phyloP scores from a whole-genome alignment of 768 basidiomycete genomes.

The Mycena latifolia region DNA sequence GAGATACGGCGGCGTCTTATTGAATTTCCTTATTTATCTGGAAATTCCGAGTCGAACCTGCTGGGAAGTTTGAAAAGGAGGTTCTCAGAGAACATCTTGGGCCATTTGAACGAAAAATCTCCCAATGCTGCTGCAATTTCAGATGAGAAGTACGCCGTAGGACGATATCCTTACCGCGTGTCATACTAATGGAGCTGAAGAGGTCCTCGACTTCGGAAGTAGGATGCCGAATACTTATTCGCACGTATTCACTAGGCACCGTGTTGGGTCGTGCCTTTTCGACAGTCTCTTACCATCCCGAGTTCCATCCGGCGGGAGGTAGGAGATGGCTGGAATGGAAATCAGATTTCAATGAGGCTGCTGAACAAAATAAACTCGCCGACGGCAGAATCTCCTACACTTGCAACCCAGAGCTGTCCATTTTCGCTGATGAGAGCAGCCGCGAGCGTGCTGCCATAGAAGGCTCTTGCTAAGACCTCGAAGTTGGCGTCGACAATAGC shows the following conservation, averaged over 20 bases:
- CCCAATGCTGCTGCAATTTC: not conserved
- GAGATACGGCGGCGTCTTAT: not conserved
- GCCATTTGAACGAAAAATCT: slow-evolving; percentile 2
- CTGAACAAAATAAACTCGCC: not conserved
- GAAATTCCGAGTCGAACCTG: not conserved
- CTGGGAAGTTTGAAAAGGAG: not conserved
- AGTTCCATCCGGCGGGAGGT: not conserved
- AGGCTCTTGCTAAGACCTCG: not conserved
- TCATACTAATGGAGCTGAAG: not conserved
- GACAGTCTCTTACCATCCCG: not conserved
- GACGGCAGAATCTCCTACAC: slow-evolving; percentile 1
- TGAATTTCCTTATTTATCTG: not conserved
- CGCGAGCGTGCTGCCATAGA: not conserved
- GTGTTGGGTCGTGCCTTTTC: not conserved
- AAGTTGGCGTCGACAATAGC: slow-evolving; percentile 1
- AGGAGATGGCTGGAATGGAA: not conserved
- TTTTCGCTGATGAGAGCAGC: not conserved
- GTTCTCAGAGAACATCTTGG: not conserved
- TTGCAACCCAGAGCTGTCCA: slow-evolving; percentile 1
- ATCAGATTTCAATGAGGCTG: too few relatives aligned
- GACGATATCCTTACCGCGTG: too few relatives aligned
- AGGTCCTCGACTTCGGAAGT: not conserved
- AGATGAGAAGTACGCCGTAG: not conserved
- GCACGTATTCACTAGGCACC: not conserved
- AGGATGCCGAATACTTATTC: slow-evolving; percentile 1